A percentile compares a stretch with the other conserved stretches of the same genome.
Conservation (phyloP, 139 green algal species). For the Parachlorella kessleri region DNA sequence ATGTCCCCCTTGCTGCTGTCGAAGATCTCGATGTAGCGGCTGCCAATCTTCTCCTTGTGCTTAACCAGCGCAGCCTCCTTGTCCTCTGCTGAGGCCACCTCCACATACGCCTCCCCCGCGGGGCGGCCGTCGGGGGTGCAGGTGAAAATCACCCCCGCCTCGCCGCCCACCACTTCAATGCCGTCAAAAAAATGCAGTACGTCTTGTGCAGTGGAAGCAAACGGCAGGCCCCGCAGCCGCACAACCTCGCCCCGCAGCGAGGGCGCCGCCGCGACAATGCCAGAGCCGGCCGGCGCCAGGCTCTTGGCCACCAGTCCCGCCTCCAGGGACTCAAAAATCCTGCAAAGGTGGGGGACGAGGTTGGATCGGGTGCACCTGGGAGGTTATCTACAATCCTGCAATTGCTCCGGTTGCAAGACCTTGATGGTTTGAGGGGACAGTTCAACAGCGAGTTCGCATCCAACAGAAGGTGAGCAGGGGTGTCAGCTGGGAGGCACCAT, state of each 20-base stretch:
- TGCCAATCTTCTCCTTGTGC: conserved; percentile 73
- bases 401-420: not conserved
- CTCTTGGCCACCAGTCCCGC: conserved; percentile 54
- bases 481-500: too few relatives aligned
- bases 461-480: too few relatives aligned
- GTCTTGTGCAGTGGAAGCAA: conserved; percentile 68
- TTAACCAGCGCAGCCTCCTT: conserved; percentile 61
- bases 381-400: not conserved
- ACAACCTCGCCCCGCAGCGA: conserved; percentile 62
- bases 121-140: conserved; percentile 68
- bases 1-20: conserved; percentile 68
- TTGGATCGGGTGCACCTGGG: not conserved
- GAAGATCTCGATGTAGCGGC: conserved; percentile 84
- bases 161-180: conserved; percentile 55
- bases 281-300: too few relatives aligned
- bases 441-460: too few relatives aligned
- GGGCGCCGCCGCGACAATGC: conserved; percentile 13
- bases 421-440: too few relatives aligned
- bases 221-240: conserved; percentile 84
- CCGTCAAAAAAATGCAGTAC: conserved; percentile 68
- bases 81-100: conserved; percentile 62
- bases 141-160: conserved; percentile 76
- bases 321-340: conserved; percentile 70
- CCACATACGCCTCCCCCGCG: conserved; percentile 88
- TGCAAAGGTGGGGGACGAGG: conserved; percentile 27